A percentile compares a stretch with the other conserved stretches of the same genome.
Evolutionary conservation across 2,329 filamentous ascomycete genomes (phyloP).

Genomic region (Sporothrix humicola): DNA sequence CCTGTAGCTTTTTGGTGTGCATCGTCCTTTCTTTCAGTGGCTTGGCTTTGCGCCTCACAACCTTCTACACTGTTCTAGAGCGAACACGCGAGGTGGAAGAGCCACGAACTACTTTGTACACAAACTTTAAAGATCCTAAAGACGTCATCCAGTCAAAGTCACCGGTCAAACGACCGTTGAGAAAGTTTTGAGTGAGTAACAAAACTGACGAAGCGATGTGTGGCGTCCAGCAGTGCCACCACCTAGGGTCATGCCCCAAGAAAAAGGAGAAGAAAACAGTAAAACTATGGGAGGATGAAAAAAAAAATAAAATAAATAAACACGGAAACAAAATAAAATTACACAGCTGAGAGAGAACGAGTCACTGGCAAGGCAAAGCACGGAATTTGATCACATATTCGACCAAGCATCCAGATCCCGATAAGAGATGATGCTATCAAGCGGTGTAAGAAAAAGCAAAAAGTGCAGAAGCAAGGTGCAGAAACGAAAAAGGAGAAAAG

Average conservation of each 20-base stretch:
- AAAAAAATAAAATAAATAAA: not conserved
- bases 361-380: not conserved
- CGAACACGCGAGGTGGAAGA: not conserved
- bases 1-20: not conserved
- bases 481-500: not conserved
- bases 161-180: not conserved
- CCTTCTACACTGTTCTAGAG: constrained; percentile 11
- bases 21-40: not conserved
- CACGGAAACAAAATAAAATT: not conserved
- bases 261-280: not conserved
- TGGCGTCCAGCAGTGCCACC: not conserved
- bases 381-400: not conserved
- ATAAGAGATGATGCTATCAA: constrained; percentile 8
- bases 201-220: not conserved
- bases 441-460: not conserved
- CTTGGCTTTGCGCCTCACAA: not conserved
- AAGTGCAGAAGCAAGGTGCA: no score
- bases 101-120: not conserved
- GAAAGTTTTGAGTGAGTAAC: constrained; percentile 5
- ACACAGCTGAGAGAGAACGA: not conserved
- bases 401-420: not conserved
- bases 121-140: not conserved
- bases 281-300: not conserved
- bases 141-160: not conserved
- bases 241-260: not conserved